A percentile compares a stretch with the other conserved stretches of the same genome.
phyloP scores from a whole-genome alignment of 1,284 basidiomycete genomes.

The Mycosarcoma mackinlayi region DNA sequence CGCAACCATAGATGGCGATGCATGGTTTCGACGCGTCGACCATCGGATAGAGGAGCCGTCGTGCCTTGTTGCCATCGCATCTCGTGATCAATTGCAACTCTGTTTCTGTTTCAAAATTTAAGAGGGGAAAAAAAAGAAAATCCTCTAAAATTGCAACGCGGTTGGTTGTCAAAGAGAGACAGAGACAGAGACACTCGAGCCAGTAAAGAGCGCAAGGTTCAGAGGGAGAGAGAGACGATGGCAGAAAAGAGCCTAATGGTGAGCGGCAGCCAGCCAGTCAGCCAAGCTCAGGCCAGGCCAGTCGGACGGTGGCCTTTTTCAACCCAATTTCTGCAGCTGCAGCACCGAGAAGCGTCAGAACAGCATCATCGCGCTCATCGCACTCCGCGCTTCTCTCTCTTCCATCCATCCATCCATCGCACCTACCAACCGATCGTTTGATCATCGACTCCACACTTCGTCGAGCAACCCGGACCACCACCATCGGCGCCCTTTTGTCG shows the following conservation, averaged over 20 bases:
- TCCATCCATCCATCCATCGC: slow-evolving; percentile 2
- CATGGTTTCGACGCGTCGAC: slow-evolving; percentile 22
- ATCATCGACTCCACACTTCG: not conserved
- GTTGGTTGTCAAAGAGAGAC: not conserved
- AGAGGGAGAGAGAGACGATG: slow-evolving; percentile 3
- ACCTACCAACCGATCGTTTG: no score
- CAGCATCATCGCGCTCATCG: slow-evolving; percentile 1
- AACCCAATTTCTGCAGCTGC: no score
- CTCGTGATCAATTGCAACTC: slow-evolving; percentile 6
- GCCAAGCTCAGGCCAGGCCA: not conserved
- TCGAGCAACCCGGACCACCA: not conserved
- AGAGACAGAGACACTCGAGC: not conserved
- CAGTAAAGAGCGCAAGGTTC: not conserved
- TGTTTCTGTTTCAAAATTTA: not conserved
- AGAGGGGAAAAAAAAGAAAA: not conserved
- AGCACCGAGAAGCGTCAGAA: not conserved
- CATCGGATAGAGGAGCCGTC: not conserved
- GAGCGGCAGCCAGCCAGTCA: not conserved
- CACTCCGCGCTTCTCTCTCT: not conserved
- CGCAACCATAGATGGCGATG: not conserved
- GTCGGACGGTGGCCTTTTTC: no score
- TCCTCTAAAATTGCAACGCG: not conserved
- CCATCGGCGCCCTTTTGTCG: not conserved
- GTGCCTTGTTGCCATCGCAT: not conserved
- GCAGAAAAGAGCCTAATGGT: not conserved